Evolutionary conservation across 305 asterid genomes (phyloP).

Genomic region (Fraxinus paxiana): DNA sequence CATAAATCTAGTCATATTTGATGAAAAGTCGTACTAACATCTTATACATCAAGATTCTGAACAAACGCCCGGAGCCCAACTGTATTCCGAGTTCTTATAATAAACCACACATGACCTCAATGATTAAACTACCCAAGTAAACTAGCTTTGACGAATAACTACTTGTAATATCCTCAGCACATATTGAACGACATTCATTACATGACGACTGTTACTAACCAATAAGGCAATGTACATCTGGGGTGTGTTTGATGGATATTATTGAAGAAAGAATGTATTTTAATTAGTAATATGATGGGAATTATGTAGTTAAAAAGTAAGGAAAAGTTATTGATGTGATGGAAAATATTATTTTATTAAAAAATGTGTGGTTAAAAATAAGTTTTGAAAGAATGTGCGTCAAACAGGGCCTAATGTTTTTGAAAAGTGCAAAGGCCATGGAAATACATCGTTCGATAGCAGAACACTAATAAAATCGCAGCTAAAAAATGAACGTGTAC

Average conservation of each 20-base stretch:
- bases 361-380: too few relatives aligned
- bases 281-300: too few relatives aligned
- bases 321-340: too few relatives aligned
- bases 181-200: background rate
- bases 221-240: background rate
- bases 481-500: slow-evolving; percentile 19
- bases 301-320: too few relatives aligned
- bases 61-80: background rate
- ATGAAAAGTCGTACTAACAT: background rate
- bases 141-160: background rate
- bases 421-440: background rate
- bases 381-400: too few relatives aligned
- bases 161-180: background rate
- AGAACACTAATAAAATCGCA: slow-evolving; percentile 1
- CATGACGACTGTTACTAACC: background rate
- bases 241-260: too few relatives aligned
- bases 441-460: background rate
- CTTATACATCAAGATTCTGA: background rate
- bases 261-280: too few relatives aligned
- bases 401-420: background rate
- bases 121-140: background rate
- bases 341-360: too few relatives aligned
- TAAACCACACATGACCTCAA: background rate
- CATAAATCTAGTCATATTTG: background rate
- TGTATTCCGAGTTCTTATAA: background rate